phyloP scores from a whole-genome alignment of 768 basidiomycete genomes.

The Mycena indigotica region DNA sequence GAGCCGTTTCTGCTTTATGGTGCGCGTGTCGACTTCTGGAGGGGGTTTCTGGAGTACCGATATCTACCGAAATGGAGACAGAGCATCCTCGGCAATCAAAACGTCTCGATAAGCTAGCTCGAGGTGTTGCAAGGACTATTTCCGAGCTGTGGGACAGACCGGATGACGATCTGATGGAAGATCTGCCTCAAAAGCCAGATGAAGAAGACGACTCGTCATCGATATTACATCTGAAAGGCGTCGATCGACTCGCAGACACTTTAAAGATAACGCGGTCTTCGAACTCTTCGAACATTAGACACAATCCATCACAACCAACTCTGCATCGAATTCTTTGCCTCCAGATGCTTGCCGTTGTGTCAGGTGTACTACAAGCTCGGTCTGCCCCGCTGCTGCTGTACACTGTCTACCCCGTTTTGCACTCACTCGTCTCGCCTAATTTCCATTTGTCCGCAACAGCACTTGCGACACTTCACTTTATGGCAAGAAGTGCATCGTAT shows the following conservation, averaged over 20 bases:
- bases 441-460: constrained; percentile 76
- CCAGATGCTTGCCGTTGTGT: constrained; percentile 70
- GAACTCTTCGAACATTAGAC: constrained; percentile 27
- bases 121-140: constrained; percentile 62
- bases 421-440: constrained; percentile 75
- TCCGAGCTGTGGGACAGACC: constrained; percentile 72
- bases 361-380: constrained; percentile 70
- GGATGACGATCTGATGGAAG: constrained; percentile 31
- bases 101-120: constrained; percentile 63
- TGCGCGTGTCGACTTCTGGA: constrained; percentile 76
- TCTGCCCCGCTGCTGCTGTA: constrained; percentile 78
- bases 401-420: constrained; percentile 82
- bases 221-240: constrained; percentile 68
- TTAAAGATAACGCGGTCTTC: constrained; percentile 48
- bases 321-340: constrained; percentile 74
- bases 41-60: constrained; percentile 58
- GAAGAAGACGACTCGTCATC: constrained; percentile 41
- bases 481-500: constrained; percentile 78
- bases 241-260: constrained; percentile 63
- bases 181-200: constrained; percentile 19
- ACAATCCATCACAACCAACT: constrained; percentile 49
- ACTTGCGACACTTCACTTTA: constrained; percentile 66
- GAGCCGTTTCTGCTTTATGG: constrained; percentile 79
- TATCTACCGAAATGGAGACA: constrained; percentile 35
- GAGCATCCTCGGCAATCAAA: constrained; percentile 41